Base-by-base conservation (phyloP, 495 filamentous ascomycete species). In the Daldinia vernicosa region DNA sequence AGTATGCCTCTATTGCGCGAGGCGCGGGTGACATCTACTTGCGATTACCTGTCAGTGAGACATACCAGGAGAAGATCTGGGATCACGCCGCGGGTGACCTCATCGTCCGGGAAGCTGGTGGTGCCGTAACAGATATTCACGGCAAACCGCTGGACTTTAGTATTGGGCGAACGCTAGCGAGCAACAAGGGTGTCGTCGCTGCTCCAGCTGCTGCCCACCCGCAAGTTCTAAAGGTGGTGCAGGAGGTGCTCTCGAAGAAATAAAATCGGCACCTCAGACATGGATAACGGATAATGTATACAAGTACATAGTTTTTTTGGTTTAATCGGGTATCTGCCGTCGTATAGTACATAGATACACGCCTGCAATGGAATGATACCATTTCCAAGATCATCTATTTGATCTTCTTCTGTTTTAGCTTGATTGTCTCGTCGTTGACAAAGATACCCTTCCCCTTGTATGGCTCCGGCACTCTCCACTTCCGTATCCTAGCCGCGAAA, bases 371-470 rank as follows among this genome's bases (percentile, higher is more conserved):
- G 61, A 47, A 57, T 35, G 53, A 17, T 37, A 2, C 57, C 50
- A 47, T 69, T 24, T 17, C 35, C 26, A 43, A 54, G 24, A 63
- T 60, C 54, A 73, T 82, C 84, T 89, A 99, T 87, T 97, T 97
- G 81, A 98, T 97, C 90, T 98, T 99, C 90, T 97, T 98, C 66
- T 92, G 89, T 88, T 99, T 99, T 78, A 99, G 79, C 86, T 90
- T 94, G 84, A 99, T 97, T 4, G 93, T 98, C 85, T 99, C 95
- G 54, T 92, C 92, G 78, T 97, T 95, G 64, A 98, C 88, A 74
- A 98, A 99, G 69, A 99, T 98, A 76, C 95, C 95, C 89, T 99
- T 98, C 60, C 95, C 95, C 89, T 99, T 99, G 82, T 98, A 99
- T 56, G 96, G 95, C 81, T 99, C 95, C 40, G 95, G 95, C 67